A percentile compares a stretch with the other conserved stretches of the same genome.
phyloP scores from a whole-genome alignment of 2,329 filamentous ascomycete genomes.

The Phoma sp. region DNA sequence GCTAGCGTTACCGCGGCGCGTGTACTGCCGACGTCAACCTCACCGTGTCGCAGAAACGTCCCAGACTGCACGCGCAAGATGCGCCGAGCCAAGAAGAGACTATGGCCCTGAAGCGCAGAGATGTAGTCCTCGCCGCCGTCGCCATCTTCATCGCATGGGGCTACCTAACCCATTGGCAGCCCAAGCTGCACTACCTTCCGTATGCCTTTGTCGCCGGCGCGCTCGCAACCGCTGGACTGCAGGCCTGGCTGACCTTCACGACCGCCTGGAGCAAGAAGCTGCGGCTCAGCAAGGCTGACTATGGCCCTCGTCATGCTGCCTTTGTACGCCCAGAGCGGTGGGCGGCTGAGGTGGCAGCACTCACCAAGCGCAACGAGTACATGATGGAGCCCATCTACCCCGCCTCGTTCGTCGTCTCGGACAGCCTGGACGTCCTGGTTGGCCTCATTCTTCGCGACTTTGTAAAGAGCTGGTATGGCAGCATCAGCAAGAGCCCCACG shows the following conservation, averaged over 20 bases:
- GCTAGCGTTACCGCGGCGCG: not conserved
- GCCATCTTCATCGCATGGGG: slow-evolving; percentile 86
- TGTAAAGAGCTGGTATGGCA: slow-evolving; percentile 84
- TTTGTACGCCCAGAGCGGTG: slow-evolving; percentile 71
- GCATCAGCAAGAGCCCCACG: slow-evolving; percentile 79
- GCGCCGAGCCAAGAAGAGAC: slow-evolving; percentile 53
- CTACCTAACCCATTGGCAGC: slow-evolving; percentile 81
- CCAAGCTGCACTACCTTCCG: slow-evolving; percentile 80
- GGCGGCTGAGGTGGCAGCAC: slow-evolving; percentile 70
- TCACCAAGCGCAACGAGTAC: slow-evolving; percentile 72
- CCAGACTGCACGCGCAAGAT: slow-evolving; percentile 39
- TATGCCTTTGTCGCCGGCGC: slow-evolving; percentile 81
- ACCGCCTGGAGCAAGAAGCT: slow-evolving; percentile 57
- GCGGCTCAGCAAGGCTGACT: slow-evolving; percentile 51
- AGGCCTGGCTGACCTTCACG: slow-evolving; percentile 67
- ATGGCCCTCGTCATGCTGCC: slow-evolving; percentile 51
- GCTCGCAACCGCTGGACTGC: slow-evolving; percentile 59
- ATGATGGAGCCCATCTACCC: slow-evolving; percentile 72
- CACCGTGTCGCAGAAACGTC: slow-evolving; percentile 7
- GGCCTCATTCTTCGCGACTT: slow-evolving; percentile 82
- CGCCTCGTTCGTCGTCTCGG: slow-evolving; percentile 77
- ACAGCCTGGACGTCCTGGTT: slow-evolving; percentile 79
- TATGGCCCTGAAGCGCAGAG: slow-evolving; percentile 73
- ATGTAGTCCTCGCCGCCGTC: slow-evolving; percentile 72
- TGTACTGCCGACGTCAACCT: slow-evolving; percentile 15